Conservation (phyloP, 2,329 filamentous ascomycete genomes). For the Arachnomyces sp. region DNA sequence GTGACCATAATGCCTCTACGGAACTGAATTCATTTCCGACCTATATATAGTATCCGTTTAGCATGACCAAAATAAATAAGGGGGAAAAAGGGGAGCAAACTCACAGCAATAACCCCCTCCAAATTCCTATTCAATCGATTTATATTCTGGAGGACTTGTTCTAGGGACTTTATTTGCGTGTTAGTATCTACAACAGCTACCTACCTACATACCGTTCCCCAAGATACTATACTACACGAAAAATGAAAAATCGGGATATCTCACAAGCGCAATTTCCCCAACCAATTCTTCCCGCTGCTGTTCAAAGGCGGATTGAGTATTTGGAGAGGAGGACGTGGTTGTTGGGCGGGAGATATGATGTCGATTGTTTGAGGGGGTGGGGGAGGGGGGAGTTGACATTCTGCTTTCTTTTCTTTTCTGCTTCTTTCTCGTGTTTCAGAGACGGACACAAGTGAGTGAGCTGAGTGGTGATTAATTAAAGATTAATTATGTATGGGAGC, state of each 20-base stretch:
- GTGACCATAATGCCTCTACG: conserved; percentile 92
- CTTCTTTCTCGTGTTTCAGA: too few species aligned
- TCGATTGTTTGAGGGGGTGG: background rate
- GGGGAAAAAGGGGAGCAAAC: conserved; percentile 21
- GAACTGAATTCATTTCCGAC: conserved; percentile 96
- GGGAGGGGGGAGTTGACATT: too few species aligned
- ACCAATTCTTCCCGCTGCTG: conserved; percentile 37
- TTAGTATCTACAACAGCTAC: too few species aligned
- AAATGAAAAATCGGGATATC: conserved; percentile 9
- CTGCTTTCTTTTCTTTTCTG: too few species aligned
- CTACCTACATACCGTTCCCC: too few species aligned
- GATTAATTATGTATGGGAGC: too few species aligned
- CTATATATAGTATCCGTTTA: conserved; percentile 32
- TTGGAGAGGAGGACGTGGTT: conserved; percentile 6
- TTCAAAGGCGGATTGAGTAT: conserved; percentile 32
- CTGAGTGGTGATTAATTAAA: too few species aligned
- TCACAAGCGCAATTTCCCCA: conserved; percentile 36
- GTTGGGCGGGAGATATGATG: conserved; percentile 7
- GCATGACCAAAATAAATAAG: conserved; percentile 1
- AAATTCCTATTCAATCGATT: conserved; percentile 90
- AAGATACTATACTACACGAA: background rate
- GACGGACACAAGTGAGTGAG: too few species aligned
- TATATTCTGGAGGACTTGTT: conserved; percentile 89
- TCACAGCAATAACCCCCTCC: conserved; percentile 80
- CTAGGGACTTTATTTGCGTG: conserved; percentile 57